A percentile compares a stretch with the other conserved stretches of the same genome.
These are phyloP conservation scores for Pichia paraexigua DNA, from an alignment of 805 yeast genomes.

Conservation along the genomic window DNA sequence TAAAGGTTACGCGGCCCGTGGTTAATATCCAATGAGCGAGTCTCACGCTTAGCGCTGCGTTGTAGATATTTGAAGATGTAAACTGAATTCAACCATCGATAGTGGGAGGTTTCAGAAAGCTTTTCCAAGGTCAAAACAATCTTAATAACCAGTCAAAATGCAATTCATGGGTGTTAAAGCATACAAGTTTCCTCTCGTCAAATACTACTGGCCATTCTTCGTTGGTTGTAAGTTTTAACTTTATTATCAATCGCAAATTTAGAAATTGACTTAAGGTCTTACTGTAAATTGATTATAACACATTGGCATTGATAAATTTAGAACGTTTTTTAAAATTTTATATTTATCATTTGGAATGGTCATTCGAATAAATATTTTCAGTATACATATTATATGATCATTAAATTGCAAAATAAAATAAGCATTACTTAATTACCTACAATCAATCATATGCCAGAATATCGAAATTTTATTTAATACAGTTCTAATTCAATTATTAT, in stretches of 20 bases:
- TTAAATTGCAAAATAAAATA: no score
- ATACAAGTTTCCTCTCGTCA: constrained; percentile 35
- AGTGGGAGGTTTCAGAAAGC: no score
- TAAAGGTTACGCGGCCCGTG: background rate
- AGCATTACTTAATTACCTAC: no score
- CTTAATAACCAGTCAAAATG: constrained; percentile 16
- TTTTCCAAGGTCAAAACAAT: background rate
- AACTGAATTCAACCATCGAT: no score
- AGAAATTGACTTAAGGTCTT: background rate
- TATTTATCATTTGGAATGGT: no score
- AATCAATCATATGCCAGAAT: no score
- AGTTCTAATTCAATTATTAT: background rate
- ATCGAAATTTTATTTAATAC: no score
- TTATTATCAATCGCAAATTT: background rate
- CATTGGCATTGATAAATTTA: background rate
- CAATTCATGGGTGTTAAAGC: constrained; percentile 29
- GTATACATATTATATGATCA: no score
- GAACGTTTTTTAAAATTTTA: no score
- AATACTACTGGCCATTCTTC: constrained; percentile 84
- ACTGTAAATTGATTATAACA: background rate
- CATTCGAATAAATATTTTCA: no score
- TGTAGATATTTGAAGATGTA: background rate
- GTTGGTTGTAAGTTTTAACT: constrained; percentile 57
- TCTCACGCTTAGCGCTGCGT: background rate
- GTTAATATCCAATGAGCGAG: background rate